Conservation (phyloP, 2,329 filamentous ascomycete genomes). For the Seiridium cupressi region DNA sequence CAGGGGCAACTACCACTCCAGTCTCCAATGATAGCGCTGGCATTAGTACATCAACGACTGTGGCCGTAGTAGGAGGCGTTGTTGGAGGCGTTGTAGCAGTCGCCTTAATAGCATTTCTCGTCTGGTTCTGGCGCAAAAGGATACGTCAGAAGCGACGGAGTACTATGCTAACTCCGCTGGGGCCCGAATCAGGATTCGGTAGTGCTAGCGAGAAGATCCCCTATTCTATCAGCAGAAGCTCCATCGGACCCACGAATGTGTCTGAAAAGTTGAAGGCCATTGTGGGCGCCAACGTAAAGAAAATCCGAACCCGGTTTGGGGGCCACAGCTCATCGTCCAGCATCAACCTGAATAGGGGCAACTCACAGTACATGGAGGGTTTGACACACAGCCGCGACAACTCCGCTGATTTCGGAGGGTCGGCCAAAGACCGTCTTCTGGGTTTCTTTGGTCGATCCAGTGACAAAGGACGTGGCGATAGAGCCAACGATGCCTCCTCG, state of each 20-base stretch:
- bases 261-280: slow-evolving; percentile 38
- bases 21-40: slow-evolving; percentile 21
- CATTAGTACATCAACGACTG: slow-evolving; percentile 30
- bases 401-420: slow-evolving; percentile 24
- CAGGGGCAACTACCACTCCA: neutral
- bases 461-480: slow-evolving; percentile 26
- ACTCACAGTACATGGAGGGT: slow-evolving; percentile 48
- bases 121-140: slow-evolving; percentile 51
- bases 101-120: slow-evolving; percentile 42
- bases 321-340: slow-evolving; percentile 33
- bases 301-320: slow-evolving; percentile 32
- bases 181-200: slow-evolving; percentile 11
- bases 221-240: slow-evolving; percentile 43
- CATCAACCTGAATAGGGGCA: slow-evolving; percentile 51
- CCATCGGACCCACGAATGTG: slow-evolving; percentile 48
- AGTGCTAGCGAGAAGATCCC: slow-evolving; percentile 27
- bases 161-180: slow-evolving; percentile 47
- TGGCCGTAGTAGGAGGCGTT: slow-evolving; percentile 50
- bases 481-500: slow-evolving; percentile 22
- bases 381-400: slow-evolving; percentile 36
- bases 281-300: slow-evolving; percentile 33
- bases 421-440: slow-evolving; percentile 36
- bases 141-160: slow-evolving; percentile 40
- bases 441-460: slow-evolving; percentile 46
- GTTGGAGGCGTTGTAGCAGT: slow-evolving; percentile 47